Conservation (phyloP, 768 basidiomycete genomes). For the Amanita rubescens region DNA sequence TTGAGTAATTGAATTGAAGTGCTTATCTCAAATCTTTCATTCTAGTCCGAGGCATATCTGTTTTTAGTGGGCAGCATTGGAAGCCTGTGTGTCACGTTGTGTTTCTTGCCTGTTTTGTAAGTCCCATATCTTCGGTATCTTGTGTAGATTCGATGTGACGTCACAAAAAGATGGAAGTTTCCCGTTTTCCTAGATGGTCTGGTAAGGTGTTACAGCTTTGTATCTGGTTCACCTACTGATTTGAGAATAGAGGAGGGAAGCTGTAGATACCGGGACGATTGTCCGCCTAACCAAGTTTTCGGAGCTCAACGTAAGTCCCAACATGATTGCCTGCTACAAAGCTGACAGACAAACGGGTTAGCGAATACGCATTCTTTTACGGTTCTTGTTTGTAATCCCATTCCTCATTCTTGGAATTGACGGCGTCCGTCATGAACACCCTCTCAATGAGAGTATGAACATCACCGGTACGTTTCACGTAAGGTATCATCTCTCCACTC, state of each 20-base stretch:
- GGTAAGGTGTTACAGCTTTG: conserved; percentile 30
- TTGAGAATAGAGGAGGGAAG: conserved; percentile 42
- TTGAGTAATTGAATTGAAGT: conserved; percentile 2
- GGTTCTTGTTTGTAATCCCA: conserved; percentile 63
- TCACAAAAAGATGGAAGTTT: conserved; percentile 48
- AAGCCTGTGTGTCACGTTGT: conserved; percentile 62
- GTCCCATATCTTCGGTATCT: conserved; percentile 15
- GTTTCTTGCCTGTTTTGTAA: conserved; percentile 66
- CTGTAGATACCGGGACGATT: conserved; percentile 58
- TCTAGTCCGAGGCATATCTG: conserved; percentile 61
- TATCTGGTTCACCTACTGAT: neutral
- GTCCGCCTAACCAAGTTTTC: conserved; percentile 74
- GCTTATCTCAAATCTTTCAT: conserved; percentile 9
- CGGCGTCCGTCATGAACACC: conserved; percentile 52
- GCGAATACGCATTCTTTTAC: conserved; percentile 67
- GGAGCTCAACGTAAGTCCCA: conserved; percentile 65
- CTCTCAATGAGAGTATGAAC: conserved; percentile 56
- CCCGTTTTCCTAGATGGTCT: conserved; percentile 54
- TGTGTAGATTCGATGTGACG: conserved; percentile 4
- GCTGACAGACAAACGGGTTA: conserved; percentile 17
- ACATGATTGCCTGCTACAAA: neutral
- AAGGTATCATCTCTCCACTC: neutral
- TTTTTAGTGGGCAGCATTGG: conserved; percentile 66
- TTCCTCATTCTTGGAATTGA: conserved; percentile 61
- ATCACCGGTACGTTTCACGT: conserved; percentile 34